Evolutionary conservation across 2,329 filamentous ascomycete species (phyloP), one percentile per base, ranked within the genome.

Genomic region (Penicillium sp.): DNA sequence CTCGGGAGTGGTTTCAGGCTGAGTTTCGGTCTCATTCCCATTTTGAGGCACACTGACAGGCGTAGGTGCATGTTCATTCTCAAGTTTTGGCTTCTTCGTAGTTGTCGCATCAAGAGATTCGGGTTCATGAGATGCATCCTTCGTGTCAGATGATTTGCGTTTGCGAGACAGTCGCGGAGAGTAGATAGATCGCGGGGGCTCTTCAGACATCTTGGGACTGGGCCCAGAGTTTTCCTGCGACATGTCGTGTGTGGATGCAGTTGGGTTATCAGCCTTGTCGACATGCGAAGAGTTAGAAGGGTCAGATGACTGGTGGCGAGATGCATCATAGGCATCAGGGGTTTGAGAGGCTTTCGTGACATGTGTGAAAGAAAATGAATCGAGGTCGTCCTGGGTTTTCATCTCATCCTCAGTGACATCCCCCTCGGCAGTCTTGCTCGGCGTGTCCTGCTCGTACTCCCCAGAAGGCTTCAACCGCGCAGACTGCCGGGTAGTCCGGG

Each of bases 401-500:
- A 11, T 5, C 10, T 27, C 25, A 16, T 52, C 50, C 27, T 47
- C 39, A 11, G 14, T 45, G 23, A n/a, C 30, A 29, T 47, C 44
- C 12, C 35, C 26, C 1, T 44, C 47, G 3, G 27, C 32, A 9
- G 18, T 20, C 26, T 45, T 51, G 18, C 34, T 45, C 3, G 48
- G 30, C 2, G 41, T 35, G 10, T 30, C 45, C 23, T 52, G 45
- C 13, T 56, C 50, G n/a, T 44, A 35, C 18, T 51, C 44, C 14
- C 37, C 42, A 25, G 50, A 49, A 4, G 52, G 47, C 41, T 54
- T 60, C 10, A 61, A 42, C 39, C 61, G 55, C 20, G 60, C 53
- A 10, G 62, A 65, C 41, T 59, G 55, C 29, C 62, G 56, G 13
- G 60, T 61, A 16, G 60, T 56, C 28, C 56, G 47, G 10, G 55